phyloP scores from a whole-genome alignment of 192 early-diverging fungal species.

The Backusella tuberculispora region DNA sequence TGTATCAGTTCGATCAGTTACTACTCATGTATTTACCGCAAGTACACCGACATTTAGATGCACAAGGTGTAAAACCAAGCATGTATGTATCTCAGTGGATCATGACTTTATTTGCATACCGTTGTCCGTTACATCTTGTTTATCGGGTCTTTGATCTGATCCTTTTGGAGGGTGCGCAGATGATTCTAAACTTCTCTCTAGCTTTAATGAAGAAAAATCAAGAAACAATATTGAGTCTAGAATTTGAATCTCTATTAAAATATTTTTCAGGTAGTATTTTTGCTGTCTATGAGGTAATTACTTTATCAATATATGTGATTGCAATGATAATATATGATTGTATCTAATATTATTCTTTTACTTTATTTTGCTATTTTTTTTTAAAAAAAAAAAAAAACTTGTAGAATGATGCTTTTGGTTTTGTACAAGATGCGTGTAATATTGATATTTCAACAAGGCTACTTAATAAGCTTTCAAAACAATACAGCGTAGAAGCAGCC shows the following conservation, averaged over 20 bases:
- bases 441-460: slow-evolving; percentile 69
- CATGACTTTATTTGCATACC: slow-evolving; percentile 98
- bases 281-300: slow-evolving; percentile 75
- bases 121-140: slow-evolving; percentile 91
- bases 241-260: slow-evolving; percentile 85
- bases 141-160: slow-evolving; percentile 92
- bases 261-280: slow-evolving; percentile 89
- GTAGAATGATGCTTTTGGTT: slow-evolving; percentile 65
- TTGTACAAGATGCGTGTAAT: slow-evolving; percentile 82
- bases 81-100: slow-evolving; percentile 99
- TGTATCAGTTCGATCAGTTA: slow-evolving; percentile 91
- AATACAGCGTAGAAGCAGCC: slow-evolving; percentile 66
- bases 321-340: slow-evolving; percentile 12
- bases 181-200: slow-evolving; percentile 83
- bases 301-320: neutral
- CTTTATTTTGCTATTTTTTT: slow-evolving; percentile 2
- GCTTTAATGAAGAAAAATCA: slow-evolving; percentile 87
- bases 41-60: slow-evolving; percentile 77
- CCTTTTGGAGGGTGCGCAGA: slow-evolving; percentile 89
- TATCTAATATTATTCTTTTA: neutral
- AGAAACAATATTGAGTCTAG: slow-evolving; percentile 73
- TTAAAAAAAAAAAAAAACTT: too few species aligned
- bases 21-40: slow-evolving; percentile 80
- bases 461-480: slow-evolving; percentile 72
- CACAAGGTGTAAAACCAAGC: slow-evolving; percentile 83